Base-by-base conservation (phyloP, 495 filamentous ascomycete species). In the Podospora tetraspora region DNA sequence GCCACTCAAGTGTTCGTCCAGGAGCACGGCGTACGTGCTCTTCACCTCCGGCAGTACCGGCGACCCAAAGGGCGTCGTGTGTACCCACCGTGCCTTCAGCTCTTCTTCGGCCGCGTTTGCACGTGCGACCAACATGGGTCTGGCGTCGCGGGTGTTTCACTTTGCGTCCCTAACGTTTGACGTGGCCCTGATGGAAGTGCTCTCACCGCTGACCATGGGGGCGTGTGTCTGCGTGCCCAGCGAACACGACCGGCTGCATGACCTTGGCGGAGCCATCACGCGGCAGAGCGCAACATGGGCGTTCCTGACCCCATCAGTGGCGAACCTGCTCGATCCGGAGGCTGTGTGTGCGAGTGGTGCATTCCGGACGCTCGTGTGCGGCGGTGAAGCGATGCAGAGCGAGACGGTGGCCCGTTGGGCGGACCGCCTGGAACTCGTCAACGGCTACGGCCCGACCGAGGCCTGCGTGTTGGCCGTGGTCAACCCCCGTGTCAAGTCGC, bases 181-280 rank as follows among this genome's bases (percentile, higher is more conserved):
- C 61, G 82, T 82, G 13, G 83, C 82, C 32, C 75, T 89, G 13
- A 68, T 84, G n/a, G 86, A 89, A 21, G 84, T 86, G 3, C 76
- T 86, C 25, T 81, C 84, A 21, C 82, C 83, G 2, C 75, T 90
- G 22, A 87, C 84, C 11, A 83, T 84, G 68, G 89, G 89, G 24
- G 88, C 83, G 16, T 86, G 83, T 64, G 80, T 89, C 3, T 91
- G 89, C 73, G 82, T 91, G 43, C 88, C 88, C 5, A 85, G 82
- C 62, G 76, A 75, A 60, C 78, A 88, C 10, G 83, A 87, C 9
- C 82, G 87, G 6, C 67, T 75, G 0, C 77, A 71, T 22, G 61
- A 74, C 61, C 65, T 69, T 7, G 69, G 67, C 52, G 25, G 24
- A 2, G 65, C 72, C 13, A 82, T 82, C 22, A 62, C 57, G 29